These are phyloP conservation scores for Rubia peregrina DNA, from an alignment of 305 asterid genomes.

Conservation along the genomic window DNA sequence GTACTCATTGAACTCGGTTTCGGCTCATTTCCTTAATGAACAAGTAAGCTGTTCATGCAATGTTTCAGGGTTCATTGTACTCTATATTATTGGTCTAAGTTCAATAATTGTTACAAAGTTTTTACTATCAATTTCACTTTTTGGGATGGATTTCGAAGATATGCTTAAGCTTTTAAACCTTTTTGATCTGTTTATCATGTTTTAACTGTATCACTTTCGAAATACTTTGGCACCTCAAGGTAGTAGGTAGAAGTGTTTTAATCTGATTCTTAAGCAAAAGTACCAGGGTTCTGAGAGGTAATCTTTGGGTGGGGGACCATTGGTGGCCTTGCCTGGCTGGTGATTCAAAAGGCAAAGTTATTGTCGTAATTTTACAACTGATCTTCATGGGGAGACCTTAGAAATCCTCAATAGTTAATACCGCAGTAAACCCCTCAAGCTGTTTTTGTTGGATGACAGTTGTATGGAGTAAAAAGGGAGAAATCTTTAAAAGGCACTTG, in stretches of 20 bases:
- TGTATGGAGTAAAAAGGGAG: not conserved
- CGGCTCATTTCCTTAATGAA: constrained; percentile 98
- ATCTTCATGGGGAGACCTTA: not conserved
- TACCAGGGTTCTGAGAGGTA: not conserved
- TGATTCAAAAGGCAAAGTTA: not conserved
- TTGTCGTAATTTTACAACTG: not conserved
- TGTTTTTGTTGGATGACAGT: not conserved
- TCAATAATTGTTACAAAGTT: not conserved
- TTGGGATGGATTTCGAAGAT: not conserved
- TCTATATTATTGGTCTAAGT: not conserved
- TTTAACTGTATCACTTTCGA: not conserved
- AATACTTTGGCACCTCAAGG: not conserved
- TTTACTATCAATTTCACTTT: not conserved
- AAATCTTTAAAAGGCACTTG: not conserved
- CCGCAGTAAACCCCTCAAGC: not conserved
- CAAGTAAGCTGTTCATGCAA: constrained; percentile 43
- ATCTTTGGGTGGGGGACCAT: not conserved
- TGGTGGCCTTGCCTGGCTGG: not conserved
- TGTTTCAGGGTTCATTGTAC: not conserved
- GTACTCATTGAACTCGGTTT: constrained; percentile 91
- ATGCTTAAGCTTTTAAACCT: not conserved
- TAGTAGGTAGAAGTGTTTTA: not conserved
- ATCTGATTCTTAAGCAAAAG: not conserved
- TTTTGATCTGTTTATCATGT: not conserved
- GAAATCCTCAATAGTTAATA: not conserved